Evolutionary conservation across 805 yeast genomes (phyloP), one percentile per base, ranked within the genome.

Genomic region (Saccharomycopsis fibuligera): DNA sequence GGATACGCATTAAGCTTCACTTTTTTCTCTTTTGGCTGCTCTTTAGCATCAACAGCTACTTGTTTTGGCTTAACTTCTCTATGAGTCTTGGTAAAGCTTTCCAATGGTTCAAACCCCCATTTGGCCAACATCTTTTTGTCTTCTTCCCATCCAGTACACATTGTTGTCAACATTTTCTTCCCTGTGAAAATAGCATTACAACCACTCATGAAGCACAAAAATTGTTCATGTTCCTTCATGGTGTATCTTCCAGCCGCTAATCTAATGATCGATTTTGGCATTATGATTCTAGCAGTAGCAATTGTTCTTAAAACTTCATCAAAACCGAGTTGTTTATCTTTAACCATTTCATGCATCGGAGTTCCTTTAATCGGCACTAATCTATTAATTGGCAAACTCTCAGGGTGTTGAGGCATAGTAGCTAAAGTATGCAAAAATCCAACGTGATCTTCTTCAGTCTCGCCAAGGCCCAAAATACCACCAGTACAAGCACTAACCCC

Each of bases 101-200:
- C 65, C 33, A 39, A 23, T 23, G 43, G 43, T 14, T 22, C 16
- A 6, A 39, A 9, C 81, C 93, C 93, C 90, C 90, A 85, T 57
- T 73, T 78, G 5, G 64, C 60, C 27, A 85, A 66, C 87, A 85
- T 77, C 6, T 64, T 73, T 50, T 73, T 82, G 60, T 85, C 93
- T 57, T 83, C 90, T 41, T 84, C 87, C 90, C 91, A 85, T 5
- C 88, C 89, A 56, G 78, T 81, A 61, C 91, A 84, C 79, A 80
- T 78, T 3, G 93, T 86, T 2, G 93, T 85, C 49, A 85, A 67
- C 91, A 85, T 85, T 56, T 74, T 77, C 62, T 84, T 81, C 33
- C 93, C 93, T 0, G 90, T 85, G 63, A 85, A 85, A 36, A 85
- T 80, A 17, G 91, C 89, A 63, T 85, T 85, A 56, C 82, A 80